These are phyloP conservation scores for Pichia nanzhaoensis DNA, from an alignment of 805 yeast species.

Conservation along the genomic window DNA sequence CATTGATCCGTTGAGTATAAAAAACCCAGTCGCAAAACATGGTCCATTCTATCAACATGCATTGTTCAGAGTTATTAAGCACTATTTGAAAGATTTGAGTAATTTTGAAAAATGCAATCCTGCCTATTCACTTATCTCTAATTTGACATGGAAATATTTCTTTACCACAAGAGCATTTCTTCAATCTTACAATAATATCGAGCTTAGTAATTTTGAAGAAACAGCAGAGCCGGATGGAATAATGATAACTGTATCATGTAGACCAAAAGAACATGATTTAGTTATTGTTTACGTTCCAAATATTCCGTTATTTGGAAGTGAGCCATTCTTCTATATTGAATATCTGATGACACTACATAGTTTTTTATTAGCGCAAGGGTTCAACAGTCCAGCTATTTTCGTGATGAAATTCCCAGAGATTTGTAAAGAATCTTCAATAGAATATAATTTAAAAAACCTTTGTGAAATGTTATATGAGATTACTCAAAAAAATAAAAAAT, in stretches of 20 bases:
- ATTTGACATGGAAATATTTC: constrained; percentile 28
- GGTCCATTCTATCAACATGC: constrained; percentile 26
- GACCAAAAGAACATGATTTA: constrained; percentile 33
- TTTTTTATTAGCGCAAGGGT: constrained; percentile 41
- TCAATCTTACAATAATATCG: constrained; percentile 32
- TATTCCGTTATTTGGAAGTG: constrained; percentile 28
- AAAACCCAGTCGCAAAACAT: constrained; percentile 26
- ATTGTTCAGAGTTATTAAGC: constrained; percentile 16
- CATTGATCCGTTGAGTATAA: constrained; percentile 28
- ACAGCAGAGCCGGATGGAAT: constrained; percentile 16
- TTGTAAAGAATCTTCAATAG: constrained; percentile 11
- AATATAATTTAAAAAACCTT: constrained; percentile 1
- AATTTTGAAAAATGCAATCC: constrained; percentile 16
- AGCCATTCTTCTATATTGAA: constrained; percentile 40
- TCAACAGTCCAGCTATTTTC: constrained; percentile 40
- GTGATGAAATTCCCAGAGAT: constrained; percentile 28
- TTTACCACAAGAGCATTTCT: constrained; percentile 27
- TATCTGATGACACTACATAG: constrained; percentile 36
- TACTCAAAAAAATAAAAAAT: constrained; percentile 15
- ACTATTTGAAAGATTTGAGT: constrained; percentile 16
- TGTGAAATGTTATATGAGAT: constrained; percentile 2
- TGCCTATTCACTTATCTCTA: constrained; percentile 24
- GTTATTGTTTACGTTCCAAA: constrained; percentile 41
- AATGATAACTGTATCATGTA: constrained; percentile 28
- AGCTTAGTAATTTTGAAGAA: constrained; percentile 25